Evolutionary conservation across 495 filamentous ascomycete genomes (phyloP).

Genomic region (Annulohypoxylon moriforme): DNA sequence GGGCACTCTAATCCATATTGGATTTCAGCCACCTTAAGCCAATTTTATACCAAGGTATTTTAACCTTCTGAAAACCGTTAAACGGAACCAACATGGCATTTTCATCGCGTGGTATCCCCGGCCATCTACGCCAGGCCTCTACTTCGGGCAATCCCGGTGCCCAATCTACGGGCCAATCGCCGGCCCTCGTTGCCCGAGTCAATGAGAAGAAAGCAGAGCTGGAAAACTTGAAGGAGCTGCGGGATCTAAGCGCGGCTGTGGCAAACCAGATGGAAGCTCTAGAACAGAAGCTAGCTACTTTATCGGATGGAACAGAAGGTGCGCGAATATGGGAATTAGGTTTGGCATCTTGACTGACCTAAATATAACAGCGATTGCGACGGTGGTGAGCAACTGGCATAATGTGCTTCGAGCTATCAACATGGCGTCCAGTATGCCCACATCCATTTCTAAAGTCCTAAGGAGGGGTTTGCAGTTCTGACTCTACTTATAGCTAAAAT

Average conservation of each 20-base stretch:
- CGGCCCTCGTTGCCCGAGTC: slow-evolving; percentile 84
- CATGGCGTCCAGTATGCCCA: slow-evolving; percentile 87
- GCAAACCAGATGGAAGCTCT: slow-evolving; percentile 92
- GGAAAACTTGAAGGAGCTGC: slow-evolving; percentile 85
- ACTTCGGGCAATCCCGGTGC: slow-evolving; percentile 52
- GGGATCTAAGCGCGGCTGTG: slow-evolving; percentile 86
- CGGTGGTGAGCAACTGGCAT: slow-evolving; percentile 94
- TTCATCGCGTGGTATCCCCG: slow-evolving; percentile 63
- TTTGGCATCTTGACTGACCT: slow-evolving; percentile 14
- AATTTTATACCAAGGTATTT: neutral
- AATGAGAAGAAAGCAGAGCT: slow-evolving; percentile 94
- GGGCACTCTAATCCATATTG: neutral
- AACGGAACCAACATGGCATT: slow-evolving; percentile 40
- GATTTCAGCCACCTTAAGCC: slow-evolving; percentile 4
- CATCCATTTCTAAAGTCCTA: slow-evolving; percentile 51
- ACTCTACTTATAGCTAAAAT: slow-evolving; percentile 63
- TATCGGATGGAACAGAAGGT: slow-evolving; percentile 96
- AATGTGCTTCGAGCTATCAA: slow-evolving; percentile 92
- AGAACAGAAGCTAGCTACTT: slow-evolving; percentile 85
- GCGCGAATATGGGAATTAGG: slow-evolving; percentile 14
- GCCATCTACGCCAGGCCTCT: slow-evolving; percentile 70
- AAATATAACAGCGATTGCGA: slow-evolving; percentile 77
- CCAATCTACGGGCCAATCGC: slow-evolving; percentile 73
- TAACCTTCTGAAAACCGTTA: neutral
- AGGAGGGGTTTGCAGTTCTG: slow-evolving; percentile 25